phyloP scores from a whole-genome alignment of 768 basidiomycete species.

The Rhizopogon rudus region DNA sequence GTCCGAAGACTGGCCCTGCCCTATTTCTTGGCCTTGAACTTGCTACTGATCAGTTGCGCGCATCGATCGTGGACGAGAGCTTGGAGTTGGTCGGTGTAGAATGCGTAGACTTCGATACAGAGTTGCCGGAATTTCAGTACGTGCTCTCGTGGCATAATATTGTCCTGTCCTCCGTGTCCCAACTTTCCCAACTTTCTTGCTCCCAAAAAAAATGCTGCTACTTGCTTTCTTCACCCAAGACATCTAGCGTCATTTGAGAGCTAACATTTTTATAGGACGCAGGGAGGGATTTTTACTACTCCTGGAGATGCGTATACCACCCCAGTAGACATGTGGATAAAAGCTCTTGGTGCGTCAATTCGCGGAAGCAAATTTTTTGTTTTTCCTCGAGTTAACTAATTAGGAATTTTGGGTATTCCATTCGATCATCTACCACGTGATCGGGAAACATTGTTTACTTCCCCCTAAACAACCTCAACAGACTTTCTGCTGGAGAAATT shows the following conservation, averaged over 20 bases:
- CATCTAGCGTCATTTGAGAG: constrained; percentile 4
- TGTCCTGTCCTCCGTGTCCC: background rate
- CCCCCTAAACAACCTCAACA: constrained; percentile 23
- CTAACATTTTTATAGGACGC: constrained; percentile 50
- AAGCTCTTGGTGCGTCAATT: constrained; percentile 63
- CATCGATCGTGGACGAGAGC: constrained; percentile 78
- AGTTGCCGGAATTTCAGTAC: constrained; percentile 78
- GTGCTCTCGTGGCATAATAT: constrained; percentile 23
- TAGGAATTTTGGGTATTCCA: constrained; percentile 24
- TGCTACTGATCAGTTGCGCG: constrained; percentile 78
- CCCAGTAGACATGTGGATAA: constrained; percentile 89
- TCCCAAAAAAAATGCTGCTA: background rate
- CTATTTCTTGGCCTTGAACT: constrained; percentile 86
- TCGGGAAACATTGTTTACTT: constrained; percentile 1
- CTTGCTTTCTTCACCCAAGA: constrained; percentile 5
- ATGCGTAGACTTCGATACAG: constrained; percentile 77
- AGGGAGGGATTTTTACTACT: constrained; percentile 82
- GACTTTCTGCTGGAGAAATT: constrained; percentile 77
- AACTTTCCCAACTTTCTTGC: background rate
- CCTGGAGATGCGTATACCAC: constrained; percentile 85
- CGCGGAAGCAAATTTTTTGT: constrained; percentile 61
- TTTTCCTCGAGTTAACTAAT: constrained; percentile 31
- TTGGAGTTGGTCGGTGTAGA: constrained; percentile 81
- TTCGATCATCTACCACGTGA: constrained; percentile 29
- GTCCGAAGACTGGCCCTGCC: constrained; percentile 36